Conservation (phyloP, 441 rosid species). For the California macrophylla region DNA sequence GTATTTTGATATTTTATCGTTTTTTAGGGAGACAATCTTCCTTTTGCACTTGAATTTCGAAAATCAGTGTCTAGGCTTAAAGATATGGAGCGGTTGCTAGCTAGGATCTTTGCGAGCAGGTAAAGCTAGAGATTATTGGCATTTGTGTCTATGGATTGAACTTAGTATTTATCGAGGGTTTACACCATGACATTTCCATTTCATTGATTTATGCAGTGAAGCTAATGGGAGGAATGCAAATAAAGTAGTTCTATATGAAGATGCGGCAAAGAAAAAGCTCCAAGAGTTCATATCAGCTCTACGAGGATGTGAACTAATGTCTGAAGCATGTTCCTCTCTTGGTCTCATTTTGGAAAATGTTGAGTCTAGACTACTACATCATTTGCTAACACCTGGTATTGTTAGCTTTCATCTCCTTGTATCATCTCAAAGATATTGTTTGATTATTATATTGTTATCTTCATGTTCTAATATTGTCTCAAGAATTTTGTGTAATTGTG, state of each 20-base stretch:
- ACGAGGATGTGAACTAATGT: constrained; percentile 79
- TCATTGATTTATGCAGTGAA: constrained; percentile 45
- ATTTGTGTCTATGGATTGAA: constrained; percentile 6
- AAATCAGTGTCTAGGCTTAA: constrained; percentile 72
- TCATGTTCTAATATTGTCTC: background rate
- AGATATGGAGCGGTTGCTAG: constrained; percentile 92
- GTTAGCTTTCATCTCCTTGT: constrained; percentile 3
- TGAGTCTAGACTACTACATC: constrained; percentile 51
- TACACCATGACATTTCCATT: background rate
- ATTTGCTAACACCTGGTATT: constrained; percentile 69
- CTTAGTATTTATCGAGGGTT: background rate
- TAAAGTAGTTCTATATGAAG: constrained; percentile 82
- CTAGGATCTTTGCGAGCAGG: constrained; percentile 77
- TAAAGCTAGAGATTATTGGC: constrained; percentile 28
- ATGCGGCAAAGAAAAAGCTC: constrained; percentile 81
- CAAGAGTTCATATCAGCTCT: constrained; percentile 79
- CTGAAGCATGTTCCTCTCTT: constrained; percentile 67
- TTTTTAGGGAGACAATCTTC: constrained; percentile 59
- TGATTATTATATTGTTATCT: background rate
- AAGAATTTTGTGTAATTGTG: background rate
- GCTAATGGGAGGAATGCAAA: constrained; percentile 87
- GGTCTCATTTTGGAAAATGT: constrained; percentile 55
- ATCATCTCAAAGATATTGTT: background rate
- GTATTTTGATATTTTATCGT: constrained; percentile 11
- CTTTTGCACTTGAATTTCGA: constrained; percentile 61